phyloP scores from a whole-genome alignment of 2,329 filamentous ascomycete genomes.

The Pestalotiopsis sp. region DNA sequence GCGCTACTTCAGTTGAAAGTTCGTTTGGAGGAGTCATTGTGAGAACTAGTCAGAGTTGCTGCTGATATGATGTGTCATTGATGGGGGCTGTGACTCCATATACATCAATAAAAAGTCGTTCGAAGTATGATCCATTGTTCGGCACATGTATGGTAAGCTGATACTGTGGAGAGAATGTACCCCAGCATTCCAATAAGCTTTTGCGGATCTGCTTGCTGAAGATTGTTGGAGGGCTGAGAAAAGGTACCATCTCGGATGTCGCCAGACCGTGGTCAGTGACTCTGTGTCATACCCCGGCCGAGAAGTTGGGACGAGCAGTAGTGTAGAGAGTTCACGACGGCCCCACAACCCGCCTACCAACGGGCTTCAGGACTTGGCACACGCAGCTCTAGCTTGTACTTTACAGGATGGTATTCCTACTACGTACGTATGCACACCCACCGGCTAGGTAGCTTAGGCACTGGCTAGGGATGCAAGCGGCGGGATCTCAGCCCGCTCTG shows the following conservation, averaged over 20 bases:
- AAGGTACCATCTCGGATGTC: background rate
- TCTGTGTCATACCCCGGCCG: background rate
- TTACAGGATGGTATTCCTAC: background rate
- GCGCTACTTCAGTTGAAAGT: background rate
- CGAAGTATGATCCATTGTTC: background rate
- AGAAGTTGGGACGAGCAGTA: background rate
- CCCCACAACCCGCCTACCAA: background rate
- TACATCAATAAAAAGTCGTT: background rate
- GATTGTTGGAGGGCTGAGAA: background rate
- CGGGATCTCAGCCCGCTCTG: background rate
- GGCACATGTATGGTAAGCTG: background rate
- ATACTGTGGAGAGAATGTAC: background rate
- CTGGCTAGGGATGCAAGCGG: background rate
- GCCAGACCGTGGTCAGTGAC: background rate
- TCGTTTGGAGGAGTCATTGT: conserved; percentile 1
- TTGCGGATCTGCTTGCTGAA: background rate
- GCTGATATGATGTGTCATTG: background rate
- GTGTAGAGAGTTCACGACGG: background rate
- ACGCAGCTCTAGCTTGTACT: background rate
- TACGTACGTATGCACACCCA: background rate
- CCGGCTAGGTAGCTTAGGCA: background rate
- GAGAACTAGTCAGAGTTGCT: background rate
- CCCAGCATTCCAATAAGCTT: background rate
- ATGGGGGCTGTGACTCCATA: background rate
- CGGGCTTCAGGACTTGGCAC: background rate